phyloP scores from a whole-genome alignment of 192 early-diverging fungal genomes.

The Coemansia sp. region DNA sequence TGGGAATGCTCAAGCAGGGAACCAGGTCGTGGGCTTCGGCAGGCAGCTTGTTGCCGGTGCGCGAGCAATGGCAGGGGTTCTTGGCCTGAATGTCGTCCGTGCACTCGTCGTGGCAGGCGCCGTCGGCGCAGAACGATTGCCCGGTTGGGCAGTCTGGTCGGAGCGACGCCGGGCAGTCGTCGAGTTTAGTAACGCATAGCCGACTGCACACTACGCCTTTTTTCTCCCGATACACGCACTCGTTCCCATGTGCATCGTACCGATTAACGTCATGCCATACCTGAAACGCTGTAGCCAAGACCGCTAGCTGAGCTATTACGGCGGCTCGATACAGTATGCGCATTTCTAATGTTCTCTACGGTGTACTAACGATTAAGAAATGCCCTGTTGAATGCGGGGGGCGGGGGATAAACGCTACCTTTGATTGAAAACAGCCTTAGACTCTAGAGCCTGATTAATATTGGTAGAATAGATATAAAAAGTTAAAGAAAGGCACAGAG shows the following conservation, averaged over 20 bases:
- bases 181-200: conserved; percentile 40
- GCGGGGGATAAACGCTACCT: too few species aligned
- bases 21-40: conserved; percentile 13
- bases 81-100: conserved; percentile 10
- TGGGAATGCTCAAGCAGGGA: conserved; percentile 27
- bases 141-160: conserved; percentile 34
- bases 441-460: too few species aligned
- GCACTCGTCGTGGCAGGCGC: conserved; percentile 52
- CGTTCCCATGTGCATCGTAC: conserved; percentile 49
- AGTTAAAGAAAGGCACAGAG: too few species aligned
- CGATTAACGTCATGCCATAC: conserved; percentile 53
- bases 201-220: conserved; percentile 35
- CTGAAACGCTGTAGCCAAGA: conserved; percentile 2
- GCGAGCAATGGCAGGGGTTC: conserved; percentile 51
- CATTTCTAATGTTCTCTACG: too few species aligned
- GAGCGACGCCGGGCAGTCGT: conserved; percentile 33
- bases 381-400: too few species aligned
- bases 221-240: conserved; percentile 43
- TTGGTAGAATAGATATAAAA: too few species aligned
- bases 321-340: too few species aligned
- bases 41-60: conserved; percentile 26
- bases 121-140: conserved; percentile 52
- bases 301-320: too few species aligned
- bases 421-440: too few species aligned
- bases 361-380: too few species aligned